Evolutionary conservation across 2,329 filamentous ascomycete genomes (phyloP), one percentile per base, ranked within the genome.

Genomic region (Fusarium pseudocircinatum): DNA sequence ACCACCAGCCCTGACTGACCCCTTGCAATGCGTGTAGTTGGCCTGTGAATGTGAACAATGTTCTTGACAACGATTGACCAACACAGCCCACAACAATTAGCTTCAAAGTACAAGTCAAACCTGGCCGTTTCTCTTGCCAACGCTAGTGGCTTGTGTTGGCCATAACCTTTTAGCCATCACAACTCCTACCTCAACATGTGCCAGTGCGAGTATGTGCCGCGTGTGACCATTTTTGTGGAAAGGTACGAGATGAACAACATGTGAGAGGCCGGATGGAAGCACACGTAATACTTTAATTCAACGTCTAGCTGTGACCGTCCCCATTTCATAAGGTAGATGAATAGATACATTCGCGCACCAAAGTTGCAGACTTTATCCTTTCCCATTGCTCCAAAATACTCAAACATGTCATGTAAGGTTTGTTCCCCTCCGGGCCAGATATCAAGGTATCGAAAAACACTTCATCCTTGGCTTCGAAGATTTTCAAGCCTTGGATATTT

Each of bases 371-470:
- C 70, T 74, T 74, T 72, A 69, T 72, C 67, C 71, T 74, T 72
- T 74, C 72, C 72, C 63, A 62, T 74, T 74, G 72, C 72, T 74
- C 72, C 72, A 30, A 74, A 74, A 74, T 74, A 74, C 69, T 70
- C 73, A 60, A 77, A 72, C 65, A 75, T 74, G 67, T 74, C 70
- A 69, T 69, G 37, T 39, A 63, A 74, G 60, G 73, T 43, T 71
- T 74, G 64, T 70, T 61, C 54, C 63, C 65, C 50, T 20, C 67
- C 56, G 61, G 66, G 65, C 71, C 66, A 69, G 70, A 76, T 60
- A 74, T 70, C 63, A 76, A 76, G 75, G 74, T 76, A 74, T 73
- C 65, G 60, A 78, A 75, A 73, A 77, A 73, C 64, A 77, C 65
- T 66, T 68, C 36, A 60, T 64, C 75, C 59, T 68, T 34, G 63